These are phyloP conservation scores for Thielaviopsis ethacetica DNA, from an alignment of 2,329 filamentous ascomycete genomes.

Conservation along the genomic window DNA sequence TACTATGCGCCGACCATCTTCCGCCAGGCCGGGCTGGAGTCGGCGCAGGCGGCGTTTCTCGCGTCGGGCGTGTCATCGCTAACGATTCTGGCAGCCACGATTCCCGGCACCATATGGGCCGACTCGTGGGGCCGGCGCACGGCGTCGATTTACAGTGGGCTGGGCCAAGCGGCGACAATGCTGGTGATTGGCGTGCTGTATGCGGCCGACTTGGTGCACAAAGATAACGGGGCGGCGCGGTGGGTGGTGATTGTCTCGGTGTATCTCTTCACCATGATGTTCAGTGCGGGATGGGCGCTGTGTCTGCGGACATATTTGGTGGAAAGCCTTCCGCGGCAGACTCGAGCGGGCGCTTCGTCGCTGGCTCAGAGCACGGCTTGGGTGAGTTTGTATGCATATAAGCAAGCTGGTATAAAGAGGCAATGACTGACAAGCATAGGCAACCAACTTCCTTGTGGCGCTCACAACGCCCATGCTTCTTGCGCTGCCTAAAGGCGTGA, in stretches of 20 bases:
- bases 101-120: constrained; percentile 36
- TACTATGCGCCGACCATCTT: constrained; percentile 47
- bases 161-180: constrained; percentile 33
- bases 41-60: constrained; percentile 34
- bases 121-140: constrained; percentile 40
- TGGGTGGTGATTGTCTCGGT: constrained; percentile 36
- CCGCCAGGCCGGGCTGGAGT: constrained; percentile 38
- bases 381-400: constrained; percentile 19
- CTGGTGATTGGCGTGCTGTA: constrained; percentile 36
- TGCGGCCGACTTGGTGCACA: constrained; percentile 24
- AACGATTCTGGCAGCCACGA: constrained; percentile 35
- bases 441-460: constrained; percentile 29
- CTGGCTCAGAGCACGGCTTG: constrained; percentile 38
- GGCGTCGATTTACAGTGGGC: constrained; percentile 35
- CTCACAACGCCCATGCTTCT: constrained; percentile 27
- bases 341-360: constrained; percentile 36
- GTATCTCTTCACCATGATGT: constrained; percentile 31
- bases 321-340: constrained; percentile 39
- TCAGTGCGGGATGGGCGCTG: constrained; percentile 34
- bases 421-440: constrained; percentile 13
- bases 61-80: constrained; percentile 43
- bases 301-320: constrained; percentile 35
- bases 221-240: constrained; percentile 22
- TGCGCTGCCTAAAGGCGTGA: constrained; percentile 23
- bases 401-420: neutral